Percentiles rank a stretch among this genome's conserved stretches.
Conservation (phyloP, 768 basidiomycete genomes). For the Rhodocollybia butyracea region DNA sequence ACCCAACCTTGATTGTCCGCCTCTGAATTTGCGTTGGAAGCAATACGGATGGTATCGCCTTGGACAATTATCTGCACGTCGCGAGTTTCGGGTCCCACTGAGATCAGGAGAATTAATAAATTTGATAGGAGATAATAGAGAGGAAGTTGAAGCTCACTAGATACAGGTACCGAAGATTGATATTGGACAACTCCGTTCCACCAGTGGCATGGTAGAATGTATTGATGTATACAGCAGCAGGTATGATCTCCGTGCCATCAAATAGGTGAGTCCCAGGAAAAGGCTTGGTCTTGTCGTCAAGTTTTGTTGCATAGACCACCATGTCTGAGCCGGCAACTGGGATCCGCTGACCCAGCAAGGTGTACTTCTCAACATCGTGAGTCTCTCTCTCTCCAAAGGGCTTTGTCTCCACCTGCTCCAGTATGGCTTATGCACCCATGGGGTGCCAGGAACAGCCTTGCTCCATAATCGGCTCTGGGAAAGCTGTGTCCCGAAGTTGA, state of each 20-base stretch:
- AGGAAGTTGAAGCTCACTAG: neutral
- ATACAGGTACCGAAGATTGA: conserved; percentile 2
- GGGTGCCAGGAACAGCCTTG: neutral
- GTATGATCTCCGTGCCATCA: neutral
- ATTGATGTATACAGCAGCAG: conserved; percentile 1
- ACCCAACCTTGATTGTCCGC: neutral
- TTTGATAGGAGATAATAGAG: neutral
- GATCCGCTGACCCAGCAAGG: neutral
- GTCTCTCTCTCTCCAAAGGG: neutral
- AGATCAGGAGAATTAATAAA: neutral
- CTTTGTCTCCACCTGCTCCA: neutral
- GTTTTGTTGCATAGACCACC: neutral
- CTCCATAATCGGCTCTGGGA: neutral
- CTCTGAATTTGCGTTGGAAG: neutral
- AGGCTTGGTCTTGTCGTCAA: conserved; percentile 2
- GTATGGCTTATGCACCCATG: neutral
- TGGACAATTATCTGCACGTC: neutral
- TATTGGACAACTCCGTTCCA: neutral
- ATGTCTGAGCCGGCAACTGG: neutral
- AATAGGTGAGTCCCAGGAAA: conserved; percentile 2
- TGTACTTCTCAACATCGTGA: neutral
- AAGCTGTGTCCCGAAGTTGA: neutral
- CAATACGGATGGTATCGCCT: neutral
- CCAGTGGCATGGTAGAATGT: conserved; percentile 2
- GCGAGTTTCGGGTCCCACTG: neutral